Base-by-base conservation (phyloP, 1,284 basidiomycete species). In the Leccinum fallax region DNA sequence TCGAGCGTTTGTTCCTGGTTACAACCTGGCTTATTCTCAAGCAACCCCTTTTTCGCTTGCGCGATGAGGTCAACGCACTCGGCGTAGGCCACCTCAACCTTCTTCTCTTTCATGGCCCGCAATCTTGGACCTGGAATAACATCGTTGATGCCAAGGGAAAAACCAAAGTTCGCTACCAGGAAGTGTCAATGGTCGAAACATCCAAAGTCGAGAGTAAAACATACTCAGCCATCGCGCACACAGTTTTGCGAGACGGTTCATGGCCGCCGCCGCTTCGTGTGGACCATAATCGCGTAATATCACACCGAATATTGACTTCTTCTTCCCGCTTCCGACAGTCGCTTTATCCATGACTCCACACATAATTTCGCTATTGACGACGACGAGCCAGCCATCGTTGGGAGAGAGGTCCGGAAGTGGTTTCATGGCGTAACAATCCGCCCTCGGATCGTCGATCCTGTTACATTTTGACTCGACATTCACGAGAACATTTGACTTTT, bases 281-380 rank as follows among this genome's bases (percentile, higher is more conserved):
- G 94, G 86, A 8, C 97, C 97, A 76, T 97, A 99, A 77, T 99
- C 97, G 63, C 97, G 86, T 78, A 98, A 86, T 69, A 99, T 98
- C 57, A 98, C 94, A 65, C 97, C 97, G 71, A 99, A 99, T 40
- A 99, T 94, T 2, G 95, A 98, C 76, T 98, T 98, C 83, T 99
- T 99, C 85, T 99, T 99, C 60, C 97, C 97, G 71, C 95, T 94
- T 61, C 97, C 97, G 5, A 99, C 93, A 0, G 95, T 98, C 21
- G 94, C 94, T 80, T 99, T 99, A 81, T 99, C 97, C 86, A 99
- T 97, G 9, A 97, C 93, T 56, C 97, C 97, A 72, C 97, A 98
- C 94, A 99, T 98, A 72, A 99, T 95, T 78, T 99, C 96, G 74
- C 93, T 96, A 76, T 99, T 99, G 65, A 96, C 89, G 60, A 99